phyloP scores from a whole-genome alignment of 805 yeast genomes.

The Yueomyces sinensis region DNA sequence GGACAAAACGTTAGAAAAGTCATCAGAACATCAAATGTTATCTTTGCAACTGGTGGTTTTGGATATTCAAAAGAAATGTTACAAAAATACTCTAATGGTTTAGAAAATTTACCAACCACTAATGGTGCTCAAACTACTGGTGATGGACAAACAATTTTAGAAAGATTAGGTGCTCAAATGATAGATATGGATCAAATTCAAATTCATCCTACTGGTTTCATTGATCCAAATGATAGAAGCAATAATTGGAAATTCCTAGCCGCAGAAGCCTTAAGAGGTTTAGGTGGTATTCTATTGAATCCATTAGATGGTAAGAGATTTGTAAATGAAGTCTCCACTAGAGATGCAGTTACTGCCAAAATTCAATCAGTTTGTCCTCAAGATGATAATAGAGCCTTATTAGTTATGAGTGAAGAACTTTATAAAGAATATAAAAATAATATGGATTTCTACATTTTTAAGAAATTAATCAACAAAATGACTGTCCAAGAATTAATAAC shows the following conservation, averaged over 20 bases:
- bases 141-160: conserved; percentile 42
- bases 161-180: conserved; percentile 33
- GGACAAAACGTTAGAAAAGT: conserved; percentile 11
- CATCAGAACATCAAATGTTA: conserved; percentile 24
- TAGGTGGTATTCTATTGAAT: conserved; percentile 42
- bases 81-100: conserved; percentile 33
- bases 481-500: conserved; percentile 22
- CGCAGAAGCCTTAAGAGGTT: conserved; percentile 47
- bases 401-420: conserved; percentile 32
- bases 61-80: conserved; percentile 29
- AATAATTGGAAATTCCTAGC: conserved; percentile 41
- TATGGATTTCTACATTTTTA: conserved; percentile 36
- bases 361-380: conserved; percentile 23
- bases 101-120: conserved; percentile 36
- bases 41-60: conserved; percentile 50
- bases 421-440: conserved; percentile 34
- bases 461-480: conserved; percentile 23
- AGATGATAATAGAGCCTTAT: conserved; percentile 20
- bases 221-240: conserved; percentile 29
- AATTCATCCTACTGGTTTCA: conserved; percentile 51
- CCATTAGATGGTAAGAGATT: conserved; percentile 34
- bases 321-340: conserved; percentile 38
- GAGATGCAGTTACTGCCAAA: conserved; percentile 38
- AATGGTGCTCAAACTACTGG: conserved; percentile 46
- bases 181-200: conserved; percentile 48